These are phyloP conservation scores for Fimicolochytrium jonesii DNA, from an alignment of 192 early-diverging fungal genomes.

Conservation along the genomic window DNA sequence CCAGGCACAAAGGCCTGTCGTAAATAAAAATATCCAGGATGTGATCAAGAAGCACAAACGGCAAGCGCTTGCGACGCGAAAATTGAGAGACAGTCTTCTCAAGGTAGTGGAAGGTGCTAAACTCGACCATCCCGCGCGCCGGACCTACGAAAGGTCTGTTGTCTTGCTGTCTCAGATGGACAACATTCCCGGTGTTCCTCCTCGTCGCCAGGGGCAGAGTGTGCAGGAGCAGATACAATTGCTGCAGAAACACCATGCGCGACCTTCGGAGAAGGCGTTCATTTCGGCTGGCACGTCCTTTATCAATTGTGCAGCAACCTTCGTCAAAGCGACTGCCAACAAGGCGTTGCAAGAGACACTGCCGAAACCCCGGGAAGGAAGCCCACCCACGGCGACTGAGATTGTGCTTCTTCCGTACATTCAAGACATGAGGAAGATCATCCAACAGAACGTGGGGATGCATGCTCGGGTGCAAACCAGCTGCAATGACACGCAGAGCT, in stretches of 20 bases:
- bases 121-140: neutral
- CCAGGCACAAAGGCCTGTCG: too few species aligned
- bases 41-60: neutral
- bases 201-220: neutral
- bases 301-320: neutral
- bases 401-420: too few species aligned
- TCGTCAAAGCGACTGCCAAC: neutral
- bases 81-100: too few species aligned
- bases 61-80: too few species aligned
- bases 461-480: neutral
- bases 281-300: neutral
- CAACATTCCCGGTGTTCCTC: neutral
- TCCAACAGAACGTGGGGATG: neutral
- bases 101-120: neutral
- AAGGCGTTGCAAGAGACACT: too few species aligned
- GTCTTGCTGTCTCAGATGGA: neutral
- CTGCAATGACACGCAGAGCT: neutral
- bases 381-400: too few species aligned
- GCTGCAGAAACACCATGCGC: neutral
- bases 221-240: neutral
- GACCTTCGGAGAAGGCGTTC: neutral
- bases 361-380: too few species aligned
- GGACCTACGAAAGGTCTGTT: neutral
- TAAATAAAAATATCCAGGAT: too few species aligned
- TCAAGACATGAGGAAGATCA: too few species aligned